Base-by-base conservation (phyloP, 805 yeast genomes). In the Barnettozyma populi region DNA sequence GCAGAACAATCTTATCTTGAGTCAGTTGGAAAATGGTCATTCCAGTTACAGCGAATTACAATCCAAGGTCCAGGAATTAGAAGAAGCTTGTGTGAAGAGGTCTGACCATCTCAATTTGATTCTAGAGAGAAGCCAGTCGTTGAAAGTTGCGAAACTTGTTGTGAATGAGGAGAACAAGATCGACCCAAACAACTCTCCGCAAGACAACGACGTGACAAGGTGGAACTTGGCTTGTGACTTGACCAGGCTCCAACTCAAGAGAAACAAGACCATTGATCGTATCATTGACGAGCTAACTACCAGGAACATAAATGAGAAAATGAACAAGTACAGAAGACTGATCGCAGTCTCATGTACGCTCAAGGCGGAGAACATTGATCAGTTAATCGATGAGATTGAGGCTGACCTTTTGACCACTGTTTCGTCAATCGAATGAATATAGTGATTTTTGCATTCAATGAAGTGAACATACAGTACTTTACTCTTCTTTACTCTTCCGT, bases 291-390 rank as follows among this genome's bases (percentile, higher is more conserved):
- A 77, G 24, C 64, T 74, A 36, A 69, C 75, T 0, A 72, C 72
- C 14, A 63, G 66, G 19, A 74, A 70, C 31, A 64, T 75, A 36
- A 77, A 72, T 63, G 43, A 69, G 27, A 84, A 82, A 63, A 83
- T 87, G 79, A 76, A 80, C 57, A 89, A 88, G 62, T 85, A 92
- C 69, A 75, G 95, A 53, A 80, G 81, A 58, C 72, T 92, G 51
- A 82, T 94, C 38, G 78, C 92, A 21, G 69, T 81, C 41, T 78
- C 88, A 42, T 86, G 95, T 62, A 95, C 88, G 2, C 73, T 89
- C 46, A 79, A 82, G 43, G 74, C 82, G 19, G 95, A 87, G 50
- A 94, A 86, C 51, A 83, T 92, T 49, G 88, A 84, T 55, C 84
- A 86, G 27, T 73, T 89, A 49, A 72, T 92, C 44, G 92, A 86